Evolutionary conservation across 805 yeast species (phyloP), one percentile per base, ranked within the genome.

Genomic region (Cyberlindnera mississippiensis): DNA sequence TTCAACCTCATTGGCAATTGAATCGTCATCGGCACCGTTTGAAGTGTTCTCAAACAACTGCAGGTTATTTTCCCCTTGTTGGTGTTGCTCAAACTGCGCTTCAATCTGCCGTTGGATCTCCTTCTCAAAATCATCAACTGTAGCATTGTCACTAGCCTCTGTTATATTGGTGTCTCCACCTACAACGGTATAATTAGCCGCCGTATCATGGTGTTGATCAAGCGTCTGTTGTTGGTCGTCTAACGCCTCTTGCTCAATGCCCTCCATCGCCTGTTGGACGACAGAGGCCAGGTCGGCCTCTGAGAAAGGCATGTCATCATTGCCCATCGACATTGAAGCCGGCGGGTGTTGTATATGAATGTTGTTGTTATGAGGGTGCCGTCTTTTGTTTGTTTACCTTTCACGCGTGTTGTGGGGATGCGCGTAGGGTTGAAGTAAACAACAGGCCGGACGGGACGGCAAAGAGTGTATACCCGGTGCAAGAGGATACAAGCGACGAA

Each of bases 181-280:
- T 6, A 6, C 9, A 9, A 20, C 24, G 24, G 24, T 20, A 9
- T 20, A 20, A 20, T 20, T 20, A 20, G 24, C 24, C 24, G 24
- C 24, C 24, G 24, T 20, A 20, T 30, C 19, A 20, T 20, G 8
- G 6, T 20, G 24, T 29, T 18, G 34, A 32, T 44, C 42, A 30
- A 42, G 31, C 28, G 40, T 28, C 22, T 35, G 40, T 12, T 34
- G 22, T 34, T 35, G 34, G n/a, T 15, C 28, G 33, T 22, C 35
- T 17, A 29, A 18, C 13, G 40, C 32, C 18, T 44, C 48, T 13
- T 42, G 44, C 9, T 43, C 49, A 6, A 55, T 37, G 8, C 59
- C 52, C 7, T 47, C 46, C 60, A 68, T 66, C 2, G 73, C 73
- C 46, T 59, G 65, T 15, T 67, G 65, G 4, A 67, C 72, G 14